These are phyloP conservation scores for Naegleria gruberi DNA, from an alignment of 208 protist genomes.

Conservation along the genomic window DNA sequence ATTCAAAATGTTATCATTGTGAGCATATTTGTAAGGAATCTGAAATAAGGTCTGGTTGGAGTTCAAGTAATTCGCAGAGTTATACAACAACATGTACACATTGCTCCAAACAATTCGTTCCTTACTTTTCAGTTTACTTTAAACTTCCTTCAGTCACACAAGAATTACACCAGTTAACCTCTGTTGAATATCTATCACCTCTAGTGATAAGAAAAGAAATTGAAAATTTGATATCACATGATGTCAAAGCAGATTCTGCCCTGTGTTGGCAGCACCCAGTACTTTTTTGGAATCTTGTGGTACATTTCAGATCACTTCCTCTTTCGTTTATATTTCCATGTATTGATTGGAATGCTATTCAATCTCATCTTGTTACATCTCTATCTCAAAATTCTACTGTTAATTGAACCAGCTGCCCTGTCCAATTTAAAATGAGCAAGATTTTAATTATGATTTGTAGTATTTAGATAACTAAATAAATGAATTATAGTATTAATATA, in stretches of 20 bases:
- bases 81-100: conserved; percentile 13
- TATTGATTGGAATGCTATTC: neutral
- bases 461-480: too few relatives aligned
- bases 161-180: neutral
- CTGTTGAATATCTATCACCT: conserved; percentile 3
- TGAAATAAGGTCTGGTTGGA: conserved; percentile 3
- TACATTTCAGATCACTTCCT: conserved; percentile 16
- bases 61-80: neutral
- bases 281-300: conserved; percentile 20
- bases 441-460: too few relatives aligned
- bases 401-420: too few relatives aligned
- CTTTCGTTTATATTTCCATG: conserved; percentile 9
- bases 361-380: neutral
- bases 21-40: neutral
- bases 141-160: neutral
- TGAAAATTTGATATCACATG: conserved; percentile 2
- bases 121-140: neutral
- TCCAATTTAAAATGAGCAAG: too few relatives aligned
- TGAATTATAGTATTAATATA: too few relatives aligned
- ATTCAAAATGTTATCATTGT: conserved; percentile 10
- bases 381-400: neutral
- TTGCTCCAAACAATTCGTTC: conserved; percentile 8
- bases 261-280: neutral
- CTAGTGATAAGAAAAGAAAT: conserved; percentile 20
- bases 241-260: neutral